phyloP scores from a whole-genome alignment of 2,329 filamentous ascomycete genomes.

The Sarocladiaceae sp. region DNA sequence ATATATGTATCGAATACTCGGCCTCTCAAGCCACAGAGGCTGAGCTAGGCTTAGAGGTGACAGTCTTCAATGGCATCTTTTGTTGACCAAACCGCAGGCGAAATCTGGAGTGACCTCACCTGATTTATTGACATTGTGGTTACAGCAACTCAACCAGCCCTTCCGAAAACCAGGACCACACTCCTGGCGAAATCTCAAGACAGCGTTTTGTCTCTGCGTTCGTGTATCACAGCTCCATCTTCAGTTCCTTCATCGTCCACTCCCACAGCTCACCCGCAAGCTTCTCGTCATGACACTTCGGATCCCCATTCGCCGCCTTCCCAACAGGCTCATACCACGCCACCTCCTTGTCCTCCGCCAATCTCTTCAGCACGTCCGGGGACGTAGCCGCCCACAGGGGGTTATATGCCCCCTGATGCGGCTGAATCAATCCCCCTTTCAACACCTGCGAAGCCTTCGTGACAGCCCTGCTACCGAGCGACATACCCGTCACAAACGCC shows the following conservation, averaged over 20 bases:
- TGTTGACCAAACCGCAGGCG: not conserved
- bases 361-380: constrained; percentile 13
- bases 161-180: too few species aligned
- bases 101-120: not conserved
- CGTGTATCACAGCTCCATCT: constrained; percentile 13
- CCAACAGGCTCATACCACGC: constrained; percentile 24
- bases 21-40: not conserved
- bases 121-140: too few species aligned
- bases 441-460: constrained; percentile 9
- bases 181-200: too few species aligned
- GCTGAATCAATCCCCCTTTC: constrained; percentile 17
- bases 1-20: constrained; percentile 7
- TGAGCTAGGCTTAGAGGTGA: not conserved
- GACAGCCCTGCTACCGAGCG: constrained; percentile 11
- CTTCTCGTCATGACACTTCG: constrained; percentile 19
- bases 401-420: constrained; percentile 23
- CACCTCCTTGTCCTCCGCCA: constrained; percentile 14
- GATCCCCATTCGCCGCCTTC: constrained; percentile 15
- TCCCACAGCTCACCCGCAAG: constrained; percentile 30
- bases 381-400: constrained; percentile 26
- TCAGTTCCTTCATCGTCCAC: constrained; percentile 23
- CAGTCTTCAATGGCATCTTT: not conserved
- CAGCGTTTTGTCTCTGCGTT: too few species aligned
- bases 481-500: constrained; percentile 15
- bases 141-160: too few species aligned